These are phyloP conservation scores for Meripilus lineatus DNA, from an alignment of 1,284 basidiomycete species.

Conservation along the genomic window DNA sequence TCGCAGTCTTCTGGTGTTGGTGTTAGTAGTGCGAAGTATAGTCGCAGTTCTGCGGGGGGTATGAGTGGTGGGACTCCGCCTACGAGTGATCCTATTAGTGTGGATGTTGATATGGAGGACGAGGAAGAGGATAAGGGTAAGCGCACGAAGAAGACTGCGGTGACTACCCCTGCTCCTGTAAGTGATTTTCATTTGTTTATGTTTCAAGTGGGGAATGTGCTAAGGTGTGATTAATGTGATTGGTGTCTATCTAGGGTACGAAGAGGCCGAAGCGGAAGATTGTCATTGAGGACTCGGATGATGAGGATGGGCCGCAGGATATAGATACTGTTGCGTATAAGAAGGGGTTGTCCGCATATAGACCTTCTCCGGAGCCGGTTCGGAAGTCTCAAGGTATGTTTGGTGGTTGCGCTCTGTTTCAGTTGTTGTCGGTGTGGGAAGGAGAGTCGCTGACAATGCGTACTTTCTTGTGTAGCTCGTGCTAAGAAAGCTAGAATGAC, in stretches of 20 bases:
- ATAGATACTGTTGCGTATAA: conserved; percentile 21
- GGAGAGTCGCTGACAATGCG: not conserved
- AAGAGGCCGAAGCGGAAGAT: conserved; percentile 60
- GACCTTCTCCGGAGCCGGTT: conserved; percentile 18
- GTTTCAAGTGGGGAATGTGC: too few relatives aligned
- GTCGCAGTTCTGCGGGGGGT: conserved; percentile 44
- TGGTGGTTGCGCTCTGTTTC: too few relatives aligned
- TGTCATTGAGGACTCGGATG: conserved; percentile 64
- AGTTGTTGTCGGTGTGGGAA: too few relatives aligned
- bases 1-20: conserved; percentile 24
- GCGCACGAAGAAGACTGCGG: conserved; percentile 6
- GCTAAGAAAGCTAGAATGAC: conserved; percentile 53
- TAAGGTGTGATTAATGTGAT: too few relatives aligned
- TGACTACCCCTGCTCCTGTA: not conserved
- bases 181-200: not conserved
- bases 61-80: conserved; percentile 58
- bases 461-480: conserved; percentile 7
- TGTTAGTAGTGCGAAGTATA: conserved; percentile 32
- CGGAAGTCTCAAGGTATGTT: conserved; percentile 3
- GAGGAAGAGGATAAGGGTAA: conserved; percentile 33
- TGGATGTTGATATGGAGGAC: conserved; percentile 60
- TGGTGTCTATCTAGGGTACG: conserved; percentile 15
- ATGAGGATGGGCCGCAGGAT: conserved; percentile 41
- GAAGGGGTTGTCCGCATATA: conserved; percentile 21
- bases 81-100: conserved; percentile 69